A percentile compares a stretch with the other conserved stretches of the same genome.
Evolutionary conservation across 768 basidiomycete species (phyloP).

Genomic region (Mycena epipterygia): DNA sequence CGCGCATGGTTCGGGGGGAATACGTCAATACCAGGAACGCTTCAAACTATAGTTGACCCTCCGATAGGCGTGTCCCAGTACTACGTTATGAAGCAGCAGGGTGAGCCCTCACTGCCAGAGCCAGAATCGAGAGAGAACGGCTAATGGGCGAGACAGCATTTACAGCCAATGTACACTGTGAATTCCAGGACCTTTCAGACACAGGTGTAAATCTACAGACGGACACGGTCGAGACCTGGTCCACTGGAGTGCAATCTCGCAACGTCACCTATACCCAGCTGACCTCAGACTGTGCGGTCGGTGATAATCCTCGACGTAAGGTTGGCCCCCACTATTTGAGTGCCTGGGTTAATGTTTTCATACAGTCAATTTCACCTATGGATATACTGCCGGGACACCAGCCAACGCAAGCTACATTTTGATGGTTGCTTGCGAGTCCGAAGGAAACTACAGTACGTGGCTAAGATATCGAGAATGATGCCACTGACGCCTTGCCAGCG

Average conservation of each 20-base stretch:
- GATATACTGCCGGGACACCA: neutral
- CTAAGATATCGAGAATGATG: neutral
- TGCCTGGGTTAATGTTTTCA: neutral
- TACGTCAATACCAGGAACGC: neutral
- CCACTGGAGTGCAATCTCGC: too few relatives aligned
- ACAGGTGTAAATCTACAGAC: neutral
- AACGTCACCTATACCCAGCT: neutral
- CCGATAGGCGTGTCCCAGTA: neutral
- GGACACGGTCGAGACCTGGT: conserved; percentile 4
- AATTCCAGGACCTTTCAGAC: neutral
- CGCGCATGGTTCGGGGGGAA: neutral
- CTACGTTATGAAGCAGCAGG: conserved; percentile 5
- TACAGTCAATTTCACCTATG: neutral
- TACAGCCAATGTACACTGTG: neutral
- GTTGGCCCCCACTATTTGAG: neutral
- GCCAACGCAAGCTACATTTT: conserved; percentile 4
- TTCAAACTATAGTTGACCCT: neutral
- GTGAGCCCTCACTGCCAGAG: neutral
- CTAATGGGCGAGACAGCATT: neutral
- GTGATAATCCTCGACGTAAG: neutral
- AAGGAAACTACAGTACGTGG: neutral
- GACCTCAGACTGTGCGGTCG: neutral
- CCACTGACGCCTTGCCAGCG: neutral
- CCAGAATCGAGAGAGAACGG: neutral
- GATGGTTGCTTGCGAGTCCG: neutral